Base-by-base conservation (phyloP, 2,329 filamentous ascomycete species). In the Byssochlamys sp. region DNA sequence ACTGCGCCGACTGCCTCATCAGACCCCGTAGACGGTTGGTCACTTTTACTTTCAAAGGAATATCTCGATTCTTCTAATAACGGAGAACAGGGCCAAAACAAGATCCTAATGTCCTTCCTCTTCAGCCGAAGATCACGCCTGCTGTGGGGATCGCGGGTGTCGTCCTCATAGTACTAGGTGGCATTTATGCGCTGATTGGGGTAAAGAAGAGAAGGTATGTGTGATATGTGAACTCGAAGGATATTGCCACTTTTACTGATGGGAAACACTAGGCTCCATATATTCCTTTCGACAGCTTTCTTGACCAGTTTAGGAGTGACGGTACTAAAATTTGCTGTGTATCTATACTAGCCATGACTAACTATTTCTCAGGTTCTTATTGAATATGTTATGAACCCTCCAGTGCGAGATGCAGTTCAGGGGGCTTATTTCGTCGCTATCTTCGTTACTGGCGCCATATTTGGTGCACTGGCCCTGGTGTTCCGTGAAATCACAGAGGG, bases 401-500 rank as follows among this genome's bases (percentile, higher is more conserved):
- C 91, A 0, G 82, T 95, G 45, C 84, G 80, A 59, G 77, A 88
- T 69, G 88, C 84, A 0, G 77, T 94, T 2, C 90, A 96, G 73
- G 92, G 90, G 27, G 92, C 85, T 29, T 96, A 94, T 70, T 82
- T 97, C 35, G 88, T 91, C 5, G 91, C 90, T 2, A 83, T 82
- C 2, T 80, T 89, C 35, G 73, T 90, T 61, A 86, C 90, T 0
- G 90, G 91, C 1, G 69, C 85, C 4, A 78, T 90, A 25, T 81
- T 95, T 24, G 92, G 91, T 14, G 88, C 80, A 11, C 75, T 86
- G 2, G 84, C 90, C 0, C 79, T 91, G 7, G 79, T 95, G 10
- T 96, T 96, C 74, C 83, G 84, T 57, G 91, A 96, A 65, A 79
- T 96, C 51, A 91, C 90, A 0, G 86, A 88, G 71, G 87, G 91